Evolutionary conservation across 2,329 filamentous ascomycete species (phyloP), one percentile per base, ranked within the genome.

Genomic region (Phaeosphaeria sp.): DNA sequence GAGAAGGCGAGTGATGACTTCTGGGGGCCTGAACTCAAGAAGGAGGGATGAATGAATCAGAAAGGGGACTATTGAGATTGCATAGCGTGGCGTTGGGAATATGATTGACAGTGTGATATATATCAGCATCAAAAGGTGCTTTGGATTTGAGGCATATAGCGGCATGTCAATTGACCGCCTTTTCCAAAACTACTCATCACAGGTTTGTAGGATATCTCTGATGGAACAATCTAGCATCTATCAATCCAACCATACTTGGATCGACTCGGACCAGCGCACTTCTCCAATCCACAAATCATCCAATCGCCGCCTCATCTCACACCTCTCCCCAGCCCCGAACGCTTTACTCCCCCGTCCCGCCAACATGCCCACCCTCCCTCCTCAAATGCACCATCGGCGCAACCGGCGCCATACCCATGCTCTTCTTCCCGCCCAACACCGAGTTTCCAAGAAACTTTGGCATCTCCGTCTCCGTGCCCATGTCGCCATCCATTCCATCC

Each of bases 1-100:
- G 63, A 78, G 52, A 84, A 81, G 61, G 77, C 79, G 52, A 73
- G 64, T 43, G 79, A 82, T 48, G 80, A 82, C 17, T 73, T 83
- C 72, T 83, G 75, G 80, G 81, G 75, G 56, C 77, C 73, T 9
- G 71, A 73, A 47, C 52, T 77, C 47, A 17, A 49, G 13, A 72
- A 66, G 51, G 61, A 49, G 17, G 10, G 6, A 49, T 49, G 15
- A 9, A 6, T 20, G 23, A 49, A 11, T 52, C 56, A 13, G n/a
- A n/a, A n/a, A n/a, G n/a, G 27, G 33, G 22, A 43, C 6, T 17
- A 27, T 3, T 13, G 44, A 7, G 17, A n/a, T 25, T 58, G 58
- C 55, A 61, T 64, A 50, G 61, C 61, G 55, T 41, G 58, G 56
- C 49, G 58, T 64, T 59, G 1, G n/a, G 17, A 18, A 9, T 17